Conservation (phyloP, 768 basidiomycete genomes). For the Ramaria rubella region DNA sequence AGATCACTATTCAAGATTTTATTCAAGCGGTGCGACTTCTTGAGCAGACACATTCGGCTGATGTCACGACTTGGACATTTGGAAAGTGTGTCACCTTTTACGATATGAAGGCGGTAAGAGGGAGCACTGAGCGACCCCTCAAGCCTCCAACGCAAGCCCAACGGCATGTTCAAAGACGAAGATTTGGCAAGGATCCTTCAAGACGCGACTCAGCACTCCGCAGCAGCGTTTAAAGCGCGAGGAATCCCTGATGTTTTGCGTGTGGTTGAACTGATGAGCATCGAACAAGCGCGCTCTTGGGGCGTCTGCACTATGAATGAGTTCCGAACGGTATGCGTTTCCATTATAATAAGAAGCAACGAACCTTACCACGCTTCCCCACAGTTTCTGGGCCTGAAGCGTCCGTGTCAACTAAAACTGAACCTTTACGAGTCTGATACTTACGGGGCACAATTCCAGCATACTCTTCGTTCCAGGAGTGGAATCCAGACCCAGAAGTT, state of each 20-base stretch:
- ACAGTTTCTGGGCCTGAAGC: constrained; percentile 18
- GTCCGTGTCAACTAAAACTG: neutral
- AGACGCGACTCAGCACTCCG: constrained; percentile 50
- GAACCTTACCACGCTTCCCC: neutral
- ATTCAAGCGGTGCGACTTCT: neutral
- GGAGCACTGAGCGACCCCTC: neutral
- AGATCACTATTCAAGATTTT: constrained; percentile 16
- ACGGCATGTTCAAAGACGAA: constrained; percentile 54
- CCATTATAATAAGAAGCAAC: neutral
- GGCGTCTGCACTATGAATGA: constrained; percentile 46
- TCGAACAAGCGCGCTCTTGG: constrained; percentile 61
- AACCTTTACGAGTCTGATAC: neutral
- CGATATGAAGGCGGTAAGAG: neutral
- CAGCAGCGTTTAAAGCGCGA: constrained; percentile 59
- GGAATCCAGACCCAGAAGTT: constrained; percentile 29
- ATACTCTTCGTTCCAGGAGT: constrained; percentile 23
- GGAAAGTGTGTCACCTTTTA: constrained; percentile 30
- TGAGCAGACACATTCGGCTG: constrained; percentile 24
- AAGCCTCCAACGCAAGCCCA: constrained; percentile 43
- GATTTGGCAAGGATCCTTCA: constrained; percentile 60
- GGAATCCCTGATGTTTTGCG: constrained; percentile 60
- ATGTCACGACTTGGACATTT: constrained; percentile 50
- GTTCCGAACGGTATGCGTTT: constrained; percentile 40
- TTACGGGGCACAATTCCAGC: neutral
- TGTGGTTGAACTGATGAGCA: constrained; percentile 62